Evolutionary conservation across 2,329 filamentous ascomycete genomes (phyloP), one percentile per base, ranked within the genome.

Genomic region (Furcasterigmium sp.): DNA sequence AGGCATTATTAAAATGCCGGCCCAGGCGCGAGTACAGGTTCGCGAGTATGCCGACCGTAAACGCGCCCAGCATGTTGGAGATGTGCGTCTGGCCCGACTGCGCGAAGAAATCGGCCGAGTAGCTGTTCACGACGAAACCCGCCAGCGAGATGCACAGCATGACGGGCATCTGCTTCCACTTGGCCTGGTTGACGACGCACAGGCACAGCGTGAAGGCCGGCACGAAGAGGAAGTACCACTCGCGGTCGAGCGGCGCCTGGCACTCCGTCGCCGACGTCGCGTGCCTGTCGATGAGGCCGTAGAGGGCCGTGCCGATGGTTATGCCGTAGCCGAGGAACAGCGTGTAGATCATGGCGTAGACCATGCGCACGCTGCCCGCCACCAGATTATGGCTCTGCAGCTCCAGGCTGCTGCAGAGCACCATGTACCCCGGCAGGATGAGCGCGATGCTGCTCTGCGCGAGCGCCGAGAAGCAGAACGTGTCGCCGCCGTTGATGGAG

Each of bases 101-200:
- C 19, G 73, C 66, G 57, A 91, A 87, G 50, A 76, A 80, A 23
- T 74, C 68, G 25, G 78, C 78, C 13, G 78, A 80, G 62, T 87
- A 90, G 64, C 79, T 87, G 62, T 85, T 91, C 53, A 88, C 84
- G 8, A 82, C 69, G 57, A 86, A 93, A 8, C 87, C 88, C 0
- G 80, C 76, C 25, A 89, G 67, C 0, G 87, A 80, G 53, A 94
- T 90, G 46, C 78, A 36, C 4, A 86, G 65, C 86, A 91, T 91
- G 40, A 86, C 73, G 0, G 87, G 86, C 25, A 82, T 77, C 57
- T 91, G 87, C 53, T 79, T 84, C 78, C 78, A 87, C 62, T 89
- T 88, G 46, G 85, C 85, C 52, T 91, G 86, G 62, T 91, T 91
- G 60, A 91, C 84, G 55, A 91, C 73, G 47, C 85, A 84, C 2